Base-by-base conservation (phyloP, 371 early-diverging fungal genomes). In the Entomophthora muscae region DNA sequence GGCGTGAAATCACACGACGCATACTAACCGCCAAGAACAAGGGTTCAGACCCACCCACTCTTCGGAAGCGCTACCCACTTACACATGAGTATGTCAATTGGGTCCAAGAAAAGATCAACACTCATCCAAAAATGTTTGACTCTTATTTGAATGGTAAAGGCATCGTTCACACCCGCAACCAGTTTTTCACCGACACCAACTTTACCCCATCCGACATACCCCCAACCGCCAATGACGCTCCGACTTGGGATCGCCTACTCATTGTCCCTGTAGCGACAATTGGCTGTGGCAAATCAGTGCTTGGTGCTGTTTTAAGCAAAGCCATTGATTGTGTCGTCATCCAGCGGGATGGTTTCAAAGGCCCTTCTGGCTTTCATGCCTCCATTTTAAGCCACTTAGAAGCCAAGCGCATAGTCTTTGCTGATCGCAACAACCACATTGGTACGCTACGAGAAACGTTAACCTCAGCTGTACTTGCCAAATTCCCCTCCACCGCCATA, bases 1-100 rank as follows among this genome's bases (percentile, higher is more conserved):
- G 92, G 84, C 78, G 97, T n/a, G 95, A 95, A 68, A 69, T 90
- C 5, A 94, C 97, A 5, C 83, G 69, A 63, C 70, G 32, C 23
- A 83, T 61, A 17, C 83, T 63, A 65, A 65, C 30, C 33, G 67
- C 33, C 54, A 71, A 66, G 64, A 42, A 58, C 55, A 60, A 69
- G 29, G 28, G 52, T 27, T 66, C 56, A 53, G 30, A 65, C 24
- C 32, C 66, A 23, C 52, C 62, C 68, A n/a, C n/a, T n/a, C n/a
- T n/a, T n/a, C 32, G 29, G 13, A 22, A 27, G 64, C 74, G 72
- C 60, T 84, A 83, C 69, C 69, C 71, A 5, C 64, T 89, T 62
- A 86, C 88, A 13, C 71, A 70, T 52, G 64, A 71, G 31, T 96
- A 95, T 71, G 72, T 79, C n/a, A 75, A 75, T 1, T 96, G 94